Evolutionary conservation across 2,329 filamentous ascomycete genomes (phyloP).

Genomic region (Sordariomycetes sp.): DNA sequence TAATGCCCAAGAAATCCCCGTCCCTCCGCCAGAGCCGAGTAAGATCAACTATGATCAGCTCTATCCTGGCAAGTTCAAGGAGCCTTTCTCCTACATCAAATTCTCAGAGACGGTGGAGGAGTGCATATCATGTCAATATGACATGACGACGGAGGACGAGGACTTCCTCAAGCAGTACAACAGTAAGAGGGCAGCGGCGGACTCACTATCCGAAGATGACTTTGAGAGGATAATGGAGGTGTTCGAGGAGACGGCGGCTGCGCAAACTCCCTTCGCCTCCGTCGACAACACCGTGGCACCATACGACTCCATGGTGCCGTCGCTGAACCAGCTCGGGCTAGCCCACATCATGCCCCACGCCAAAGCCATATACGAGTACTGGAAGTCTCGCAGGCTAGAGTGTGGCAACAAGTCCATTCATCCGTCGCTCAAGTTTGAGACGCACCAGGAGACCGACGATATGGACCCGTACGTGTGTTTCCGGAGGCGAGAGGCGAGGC

Average conservation of each 20-base stretch:
- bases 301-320: slow-evolving; percentile 65
- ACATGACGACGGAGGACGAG: slow-evolving; percentile 88
- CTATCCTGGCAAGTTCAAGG: slow-evolving; percentile 68
- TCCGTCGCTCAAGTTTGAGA: slow-evolving; percentile 83
- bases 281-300: slow-evolving; percentile 80
- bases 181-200: slow-evolving; percentile 52
- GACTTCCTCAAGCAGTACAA: slow-evolving; percentile 78
- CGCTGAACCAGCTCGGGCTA: slow-evolving; percentile 42
- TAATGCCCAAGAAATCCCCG: slow-evolving; percentile 52
- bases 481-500: slow-evolving; percentile 83
- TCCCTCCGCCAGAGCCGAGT: slow-evolving; percentile 53
- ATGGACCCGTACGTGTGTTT: slow-evolving; percentile 97
- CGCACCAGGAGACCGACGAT: slow-evolving; percentile 87
- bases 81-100: slow-evolving; percentile 88
- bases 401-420: slow-evolving; percentile 64
- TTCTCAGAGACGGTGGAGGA: slow-evolving; percentile 98
- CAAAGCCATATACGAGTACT: slow-evolving; percentile 80
- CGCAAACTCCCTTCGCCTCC: slow-evolving; percentile 78
- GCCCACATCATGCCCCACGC: slow-evolving; percentile 45
- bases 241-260: slow-evolving; percentile 77
- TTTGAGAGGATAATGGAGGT: slow-evolving; percentile 93
- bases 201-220: slow-evolving; percentile 72
- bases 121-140: slow-evolving; percentile 81
- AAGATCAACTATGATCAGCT: slow-evolving; percentile 77
- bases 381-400: slow-evolving; percentile 61